Evolutionary conservation across 768 basidiomycete species (phyloP), one percentile per base, ranked within the genome.

Genomic region (Tulasnella sp.): DNA sequence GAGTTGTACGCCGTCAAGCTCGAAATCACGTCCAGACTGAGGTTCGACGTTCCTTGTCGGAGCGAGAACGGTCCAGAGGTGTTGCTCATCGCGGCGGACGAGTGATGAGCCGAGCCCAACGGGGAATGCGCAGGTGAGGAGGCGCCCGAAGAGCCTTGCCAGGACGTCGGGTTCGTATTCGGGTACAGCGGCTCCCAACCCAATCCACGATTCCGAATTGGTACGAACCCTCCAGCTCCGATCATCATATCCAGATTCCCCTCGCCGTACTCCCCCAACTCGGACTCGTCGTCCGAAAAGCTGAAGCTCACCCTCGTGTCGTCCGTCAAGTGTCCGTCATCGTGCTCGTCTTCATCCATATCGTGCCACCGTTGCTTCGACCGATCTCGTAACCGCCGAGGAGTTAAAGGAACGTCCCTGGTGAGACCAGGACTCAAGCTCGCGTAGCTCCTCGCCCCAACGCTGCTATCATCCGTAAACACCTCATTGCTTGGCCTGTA

Each of bases 161-260:
- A 52, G 17, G 73, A 58, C 12, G 72, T 73, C 49, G 75, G 75
- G 38, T 68, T 40, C 17, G 40, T 67, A 34, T 40, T 38, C 15
- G 69, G 75, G 67, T 76, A 69, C 25, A 76, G 38, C 34, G 75
- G 75, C 67, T 76, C 69, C 75, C 75, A 76, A 25, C 75, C 75
- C 39, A 71, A 25, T 11, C 75, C 75, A 2, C 67, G 25, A 40
- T 76, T 76, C 34, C 69, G 36, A 9, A 76, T n/a, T 3, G 75
- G 75, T 3, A 39, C 7, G 39, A 68, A 68, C 0, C 75, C 75
- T 38, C 69, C 75, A n/a, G 67, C 58, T 22, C 75, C 75, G 29
- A 76, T 45, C 69, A 76, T 68, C n/a, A 54, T 49, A 12, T 67
- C 67, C 37, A 67, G 64, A 58, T 74, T 74, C 11, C 31, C 49